These are phyloP conservation scores for Boechera stricta DNA, from an alignment of 345 rosid species.

Conservation along the genomic window DNA sequence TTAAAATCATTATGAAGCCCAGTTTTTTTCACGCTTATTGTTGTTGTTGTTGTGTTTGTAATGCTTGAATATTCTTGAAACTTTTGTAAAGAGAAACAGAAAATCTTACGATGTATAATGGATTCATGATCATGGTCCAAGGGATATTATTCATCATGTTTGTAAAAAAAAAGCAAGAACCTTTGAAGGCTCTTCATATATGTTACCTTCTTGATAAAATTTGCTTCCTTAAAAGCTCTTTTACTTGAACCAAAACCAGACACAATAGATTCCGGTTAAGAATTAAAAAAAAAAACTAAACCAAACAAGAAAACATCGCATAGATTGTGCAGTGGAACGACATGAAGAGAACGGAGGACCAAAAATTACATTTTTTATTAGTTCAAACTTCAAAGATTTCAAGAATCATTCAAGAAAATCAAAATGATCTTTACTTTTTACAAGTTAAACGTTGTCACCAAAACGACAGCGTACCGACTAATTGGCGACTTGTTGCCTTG, in stretches of 20 bases:
- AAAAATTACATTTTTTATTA: not conserved
- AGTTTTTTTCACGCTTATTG: slow-evolving; percentile 4
- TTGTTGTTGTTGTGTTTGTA: slow-evolving; percentile 24
- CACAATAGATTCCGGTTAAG: not conserved
- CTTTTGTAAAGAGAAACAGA: slow-evolving; percentile 35
- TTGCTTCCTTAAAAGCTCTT: not conserved
- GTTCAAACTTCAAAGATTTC: not conserved
- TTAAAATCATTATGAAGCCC: slow-evolving; percentile 19
- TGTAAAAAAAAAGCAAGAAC: not conserved
- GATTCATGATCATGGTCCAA: slow-evolving; percentile 22
- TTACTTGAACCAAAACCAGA: not conserved
- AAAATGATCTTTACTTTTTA: not conserved
- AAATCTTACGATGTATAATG: slow-evolving; percentile 26
- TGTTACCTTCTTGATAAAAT: not conserved
- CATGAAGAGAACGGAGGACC: not conserved
- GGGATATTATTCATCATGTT: slow-evolving; percentile 17
- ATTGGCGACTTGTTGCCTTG: no score
- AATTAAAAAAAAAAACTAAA: not conserved
- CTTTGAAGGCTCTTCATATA: not conserved
- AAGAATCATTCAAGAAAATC: not conserved
- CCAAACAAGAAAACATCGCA: not conserved
- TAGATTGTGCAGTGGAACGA: not conserved
- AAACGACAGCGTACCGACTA: not conserved
- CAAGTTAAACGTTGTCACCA: not conserved
- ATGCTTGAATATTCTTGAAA: slow-evolving; percentile 31